Evolutionary conservation across 106 monocot genomes (phyloP).

Genomic region (Dioscorea alata): DNA sequence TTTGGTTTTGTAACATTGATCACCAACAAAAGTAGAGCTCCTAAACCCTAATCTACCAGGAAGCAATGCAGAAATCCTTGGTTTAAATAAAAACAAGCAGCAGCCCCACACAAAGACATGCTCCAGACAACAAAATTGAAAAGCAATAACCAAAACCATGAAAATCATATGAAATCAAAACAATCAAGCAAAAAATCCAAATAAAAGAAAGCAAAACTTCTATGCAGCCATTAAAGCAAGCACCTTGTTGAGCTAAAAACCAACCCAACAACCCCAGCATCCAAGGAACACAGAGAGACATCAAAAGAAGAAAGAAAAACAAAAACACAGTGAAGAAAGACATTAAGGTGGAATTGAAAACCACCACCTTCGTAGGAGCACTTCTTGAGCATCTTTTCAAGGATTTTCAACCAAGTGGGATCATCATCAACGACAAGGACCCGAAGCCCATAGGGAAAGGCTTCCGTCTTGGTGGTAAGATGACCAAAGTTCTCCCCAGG

Average conservation of each 20-base stretch:
- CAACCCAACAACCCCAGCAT: not conserved
- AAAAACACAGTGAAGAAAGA: not conserved
- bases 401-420: too few relatives aligned
- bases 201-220: not conserved
- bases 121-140: too few relatives aligned
- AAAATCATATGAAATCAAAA: too few relatives aligned
- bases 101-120: too few relatives aligned
- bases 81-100: too few relatives aligned
- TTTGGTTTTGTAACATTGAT: too few relatives aligned
- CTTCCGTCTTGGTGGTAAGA: constrained; percentile 18
- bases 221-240: constrained; percentile 7
- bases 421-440: constrained; percentile 74
- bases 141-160: too few relatives aligned
- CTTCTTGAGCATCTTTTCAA: constrained; percentile 75
- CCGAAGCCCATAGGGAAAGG: constrained; percentile 52
- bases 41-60: too few relatives aligned
- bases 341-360: not conserved
- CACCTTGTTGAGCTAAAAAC: not conserved
- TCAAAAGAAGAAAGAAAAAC: not conserved
- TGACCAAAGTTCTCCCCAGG: too few relatives aligned
- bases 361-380: constrained; percentile 80
- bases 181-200: not conserved
- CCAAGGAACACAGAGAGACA: not conserved
- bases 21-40: too few relatives aligned
- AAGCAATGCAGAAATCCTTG: too few relatives aligned